Conservation (phyloP, 192 early-diverging fungal species). For the Podila clonocystis region DNA sequence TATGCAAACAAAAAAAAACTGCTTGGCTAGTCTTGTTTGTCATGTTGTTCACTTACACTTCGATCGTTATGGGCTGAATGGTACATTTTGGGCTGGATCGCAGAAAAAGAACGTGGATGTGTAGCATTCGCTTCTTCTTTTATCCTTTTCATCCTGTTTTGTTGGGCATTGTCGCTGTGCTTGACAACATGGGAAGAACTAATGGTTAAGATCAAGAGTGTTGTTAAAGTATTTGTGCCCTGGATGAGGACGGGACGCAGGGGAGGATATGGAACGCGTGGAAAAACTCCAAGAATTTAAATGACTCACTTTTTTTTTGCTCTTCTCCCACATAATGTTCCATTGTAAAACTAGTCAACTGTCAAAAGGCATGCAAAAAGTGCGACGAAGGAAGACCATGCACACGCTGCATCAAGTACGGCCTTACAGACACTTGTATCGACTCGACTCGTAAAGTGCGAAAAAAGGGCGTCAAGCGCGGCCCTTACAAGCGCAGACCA, state of each 20-base stretch:
- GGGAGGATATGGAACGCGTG: too few relatives aligned
- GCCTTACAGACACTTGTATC: conserved; percentile 69
- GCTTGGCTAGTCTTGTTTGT: not conserved
- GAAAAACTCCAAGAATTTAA: not conserved
- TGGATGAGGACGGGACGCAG: too few relatives aligned
- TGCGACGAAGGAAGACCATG: conserved; percentile 87
- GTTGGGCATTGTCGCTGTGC: not conserved
- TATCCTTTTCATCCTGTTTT: too few relatives aligned
- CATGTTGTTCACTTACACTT: not conserved
- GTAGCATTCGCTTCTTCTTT: too few relatives aligned
- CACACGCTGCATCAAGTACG: conserved; percentile 77
- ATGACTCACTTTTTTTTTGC: not conserved
- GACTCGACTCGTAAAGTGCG: conserved; percentile 83
- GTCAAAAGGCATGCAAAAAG: conserved; percentile 90
- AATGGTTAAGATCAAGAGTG: too few relatives aligned
- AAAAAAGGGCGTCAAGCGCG: conserved; percentile 82
- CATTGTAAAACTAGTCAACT: conserved; percentile 64
- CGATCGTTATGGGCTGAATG: too few relatives aligned
- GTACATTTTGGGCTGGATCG: too few relatives aligned
- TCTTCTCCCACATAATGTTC: not conserved
- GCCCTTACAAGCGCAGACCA: conserved; percentile 78
- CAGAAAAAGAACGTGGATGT: too few relatives aligned
- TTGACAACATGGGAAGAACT: too few relatives aligned
- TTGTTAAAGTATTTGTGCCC: too few relatives aligned
- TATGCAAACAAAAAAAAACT: not conserved